Percentiles rank a stretch among this genome's conserved stretches.
phyloP scores from a whole-genome alignment of 148 eudicot species.

The Spergularia bocconei region DNA sequence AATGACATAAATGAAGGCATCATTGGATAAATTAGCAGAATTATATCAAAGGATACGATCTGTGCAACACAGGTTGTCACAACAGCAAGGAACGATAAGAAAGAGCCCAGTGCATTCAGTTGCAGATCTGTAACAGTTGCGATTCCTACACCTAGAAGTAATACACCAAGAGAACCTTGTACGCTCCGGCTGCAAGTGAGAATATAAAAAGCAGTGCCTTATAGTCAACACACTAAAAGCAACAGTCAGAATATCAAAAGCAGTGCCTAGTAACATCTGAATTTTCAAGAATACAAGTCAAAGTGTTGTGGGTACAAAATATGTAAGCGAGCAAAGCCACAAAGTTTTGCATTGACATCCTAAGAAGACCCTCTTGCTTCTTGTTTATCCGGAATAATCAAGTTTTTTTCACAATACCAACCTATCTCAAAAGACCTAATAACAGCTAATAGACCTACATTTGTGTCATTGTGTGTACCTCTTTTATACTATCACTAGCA shows the following conservation, averaged over 20 bases:
- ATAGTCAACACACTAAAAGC: neutral
- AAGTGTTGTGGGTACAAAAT: neutral
- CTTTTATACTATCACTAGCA: neutral
- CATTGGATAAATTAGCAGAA: neutral
- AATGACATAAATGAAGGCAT: neutral
- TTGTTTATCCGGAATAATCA: neutral
- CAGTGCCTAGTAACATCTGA: slow-evolving; percentile 3
- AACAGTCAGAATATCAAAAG: neutral
- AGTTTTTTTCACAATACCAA: neutral
- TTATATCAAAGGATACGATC: slow-evolving; percentile 39
- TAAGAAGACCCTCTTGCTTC: neutral
- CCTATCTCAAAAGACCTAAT: neutral
- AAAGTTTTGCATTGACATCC: neutral
- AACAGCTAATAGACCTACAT: neutral
- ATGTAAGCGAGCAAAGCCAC: neutral
- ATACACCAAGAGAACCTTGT: slow-evolving; percentile 38
- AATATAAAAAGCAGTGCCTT: slow-evolving; percentile 7
- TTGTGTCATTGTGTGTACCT: no score
- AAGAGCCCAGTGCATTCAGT: slow-evolving; percentile 42
- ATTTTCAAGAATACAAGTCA: neutral
- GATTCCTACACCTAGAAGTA: slow-evolving; percentile 44
- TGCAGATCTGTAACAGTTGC: slow-evolving; percentile 48
- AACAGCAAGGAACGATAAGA: slow-evolving; percentile 44
- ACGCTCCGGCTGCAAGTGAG: slow-evolving; percentile 39
- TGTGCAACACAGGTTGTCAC: slow-evolving; percentile 46